Evolutionary conservation across 768 basidiomycete genomes (phyloP), one percentile per base, ranked within the genome.

Genomic region (Pulveroboletus ravenelii): DNA sequence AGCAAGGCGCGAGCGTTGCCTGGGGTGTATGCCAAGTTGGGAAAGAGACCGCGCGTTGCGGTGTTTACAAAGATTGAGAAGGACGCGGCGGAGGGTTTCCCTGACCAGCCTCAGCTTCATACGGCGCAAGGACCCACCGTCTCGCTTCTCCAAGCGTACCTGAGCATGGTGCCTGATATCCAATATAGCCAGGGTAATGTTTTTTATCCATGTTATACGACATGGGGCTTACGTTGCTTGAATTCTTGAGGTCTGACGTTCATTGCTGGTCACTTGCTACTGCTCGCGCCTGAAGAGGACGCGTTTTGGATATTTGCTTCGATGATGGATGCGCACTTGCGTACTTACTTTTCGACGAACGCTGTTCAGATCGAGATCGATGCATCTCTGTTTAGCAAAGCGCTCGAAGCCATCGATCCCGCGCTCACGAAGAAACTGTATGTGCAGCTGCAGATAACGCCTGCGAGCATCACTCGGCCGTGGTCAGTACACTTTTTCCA

Each of bases 281-380:
- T 85, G 9, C 81, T 87, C 41, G 80, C 87, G 0, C 90, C 89
- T 0, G 89, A 93, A 55, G 90, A 93, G 63, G 90, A 93, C 56
- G 89, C 87, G 0, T 93, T 93, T 65, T 93, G 89, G 89, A 91
- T 87, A 17, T 91, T 92, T 62, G 77, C 88, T 1, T 89, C 88
- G 3, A 70, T 92, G 55, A 93, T 93, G 89, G 88, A 92, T 57
- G 78, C 79, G 1, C 83, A 90, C 56, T 72, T 91, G n/a, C 84
- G 89, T 1, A 73, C 83, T 0, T 90, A 90, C 64, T 93, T 89
- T 62, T 79, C 84, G 34, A 60, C 75, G 3, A 76, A 69, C 44
- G 70, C 75, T 2, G 72, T 75, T 3, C 87, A 89, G 63, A 70
- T 89, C 48, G 89, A 90, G 56, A 83, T 92, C 8, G 90, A 92